Conservation (phyloP, 2,329 filamentous ascomycete genomes). For the Apiospora pterosperma region DNA sequence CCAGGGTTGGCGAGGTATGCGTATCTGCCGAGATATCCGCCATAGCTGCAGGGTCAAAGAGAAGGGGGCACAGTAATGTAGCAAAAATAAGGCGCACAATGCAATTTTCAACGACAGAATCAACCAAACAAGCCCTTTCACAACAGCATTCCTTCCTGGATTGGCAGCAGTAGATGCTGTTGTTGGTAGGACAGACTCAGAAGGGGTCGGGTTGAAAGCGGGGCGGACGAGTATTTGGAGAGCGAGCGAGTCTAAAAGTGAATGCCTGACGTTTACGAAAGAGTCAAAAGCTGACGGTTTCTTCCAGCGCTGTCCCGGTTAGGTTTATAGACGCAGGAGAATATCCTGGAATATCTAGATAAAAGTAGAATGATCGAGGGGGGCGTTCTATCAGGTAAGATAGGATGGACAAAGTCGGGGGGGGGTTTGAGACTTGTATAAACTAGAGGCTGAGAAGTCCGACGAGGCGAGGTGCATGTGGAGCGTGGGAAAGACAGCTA, state of each 20-base stretch:
- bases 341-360: not conserved
- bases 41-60: not conserved
- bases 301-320: not conserved
- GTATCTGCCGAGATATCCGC: not conserved
- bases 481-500: not conserved
- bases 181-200: not conserved
- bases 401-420: not conserved
- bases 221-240: not conserved
- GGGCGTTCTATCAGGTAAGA: not conserved
- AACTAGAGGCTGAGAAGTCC: constrained; percentile 2
- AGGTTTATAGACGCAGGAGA: not conserved
- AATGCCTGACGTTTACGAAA: not conserved
- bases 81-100: not conserved
- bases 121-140: not conserved
- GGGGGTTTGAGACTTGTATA: not conserved
- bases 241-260: not conserved
- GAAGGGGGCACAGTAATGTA: not conserved
- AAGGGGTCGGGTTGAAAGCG: not conserved
- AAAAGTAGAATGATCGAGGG: not conserved
- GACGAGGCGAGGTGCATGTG: not conserved
- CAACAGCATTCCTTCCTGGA: not conserved
- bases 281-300: not conserved
- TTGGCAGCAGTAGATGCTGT: not conserved
- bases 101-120: not conserved
- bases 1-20: constrained; percentile 8